These are phyloP conservation scores for Cryptosporidium sp. DNA, from an alignment of 169 alveolate genomes.

Conservation along the genomic window DNA sequence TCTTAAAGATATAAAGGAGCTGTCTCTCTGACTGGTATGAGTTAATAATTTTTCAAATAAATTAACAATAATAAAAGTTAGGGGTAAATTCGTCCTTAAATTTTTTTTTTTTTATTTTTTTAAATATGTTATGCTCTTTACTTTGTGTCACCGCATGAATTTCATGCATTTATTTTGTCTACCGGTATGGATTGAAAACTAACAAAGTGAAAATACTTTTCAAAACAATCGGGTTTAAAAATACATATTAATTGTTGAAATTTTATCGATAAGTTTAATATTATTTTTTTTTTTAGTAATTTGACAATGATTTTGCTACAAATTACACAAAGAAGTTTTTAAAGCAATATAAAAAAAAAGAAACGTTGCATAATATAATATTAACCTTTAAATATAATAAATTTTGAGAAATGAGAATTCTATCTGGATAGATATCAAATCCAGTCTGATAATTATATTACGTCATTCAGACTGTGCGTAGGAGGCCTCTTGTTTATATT, in stretches of 20 bases:
- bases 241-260: too few relatives aligned
- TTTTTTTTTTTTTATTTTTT: neutral
- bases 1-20: neutral
- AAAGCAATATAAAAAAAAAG: neutral
- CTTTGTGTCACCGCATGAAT: too few relatives aligned
- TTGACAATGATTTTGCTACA: neutral
- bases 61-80: neutral
- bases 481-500: neutral
- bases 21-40: neutral
- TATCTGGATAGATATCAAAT: neutral
- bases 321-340: neutral
- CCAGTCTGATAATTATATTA: neutral
- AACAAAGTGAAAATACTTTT: too few relatives aligned
- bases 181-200: too few relatives aligned
- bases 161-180: too few relatives aligned
- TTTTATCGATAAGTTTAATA: too few relatives aligned
- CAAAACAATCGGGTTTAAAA: too few relatives aligned
- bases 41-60: neutral
- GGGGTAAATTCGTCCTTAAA: neutral
- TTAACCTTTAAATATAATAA: constrained; percentile 4
- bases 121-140: too few relatives aligned
- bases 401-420: neutral
- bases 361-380: neutral
- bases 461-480: neutral
- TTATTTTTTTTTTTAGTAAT: too few relatives aligned